Evolutionary conservation across 2,329 filamentous ascomycete genomes (phyloP).

Genomic region (Pseudopithomyces chartarum): DNA sequence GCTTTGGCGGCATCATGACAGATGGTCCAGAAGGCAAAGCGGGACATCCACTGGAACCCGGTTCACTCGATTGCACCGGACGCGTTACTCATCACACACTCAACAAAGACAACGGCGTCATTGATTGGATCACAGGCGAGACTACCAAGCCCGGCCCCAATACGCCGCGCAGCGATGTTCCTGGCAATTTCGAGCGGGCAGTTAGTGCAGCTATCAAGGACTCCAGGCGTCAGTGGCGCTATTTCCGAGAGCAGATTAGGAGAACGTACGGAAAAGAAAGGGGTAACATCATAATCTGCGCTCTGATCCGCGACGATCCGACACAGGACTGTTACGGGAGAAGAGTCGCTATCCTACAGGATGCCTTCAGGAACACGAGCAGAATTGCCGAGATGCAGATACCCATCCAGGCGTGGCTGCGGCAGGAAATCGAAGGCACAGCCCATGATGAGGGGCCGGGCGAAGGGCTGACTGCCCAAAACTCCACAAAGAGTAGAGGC

Average conservation of each 20-base stretch:
- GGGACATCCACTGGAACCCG: constrained; percentile 29
- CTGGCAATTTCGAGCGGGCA: constrained; percentile 27
- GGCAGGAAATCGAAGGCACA: constrained; percentile 23
- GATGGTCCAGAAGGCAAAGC: constrained; percentile 28
- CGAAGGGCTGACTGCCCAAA: constrained; percentile 16
- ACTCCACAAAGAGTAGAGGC: constrained; percentile 24
- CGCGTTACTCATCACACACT: constrained; percentile 31
- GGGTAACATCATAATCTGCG: constrained; percentile 32
- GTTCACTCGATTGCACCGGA: constrained; percentile 28
- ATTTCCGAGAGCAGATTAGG: constrained; percentile 29
- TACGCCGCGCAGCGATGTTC: constrained; percentile 26
- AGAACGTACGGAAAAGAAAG: constrained; percentile 26
- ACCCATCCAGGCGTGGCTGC: constrained; percentile 23
- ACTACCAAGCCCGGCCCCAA: constrained; percentile 25
- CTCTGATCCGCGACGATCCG: constrained; percentile 27
- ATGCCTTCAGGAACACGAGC: constrained; percentile 15
- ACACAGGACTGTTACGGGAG: constrained; percentile 27
- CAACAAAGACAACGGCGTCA: constrained; percentile 32
- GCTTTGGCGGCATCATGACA: constrained; percentile 28
- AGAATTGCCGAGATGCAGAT: constrained; percentile 29
- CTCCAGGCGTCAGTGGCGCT: constrained; percentile 25
- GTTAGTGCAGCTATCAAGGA: constrained; percentile 26
- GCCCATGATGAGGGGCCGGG: constrained; percentile 26
- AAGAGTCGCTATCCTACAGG: constrained; percentile 23
- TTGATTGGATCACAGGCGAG: constrained; percentile 21